Conservation (phyloP, 176 grass and related monocot species). For the Alloteropsis semialata region DNA sequence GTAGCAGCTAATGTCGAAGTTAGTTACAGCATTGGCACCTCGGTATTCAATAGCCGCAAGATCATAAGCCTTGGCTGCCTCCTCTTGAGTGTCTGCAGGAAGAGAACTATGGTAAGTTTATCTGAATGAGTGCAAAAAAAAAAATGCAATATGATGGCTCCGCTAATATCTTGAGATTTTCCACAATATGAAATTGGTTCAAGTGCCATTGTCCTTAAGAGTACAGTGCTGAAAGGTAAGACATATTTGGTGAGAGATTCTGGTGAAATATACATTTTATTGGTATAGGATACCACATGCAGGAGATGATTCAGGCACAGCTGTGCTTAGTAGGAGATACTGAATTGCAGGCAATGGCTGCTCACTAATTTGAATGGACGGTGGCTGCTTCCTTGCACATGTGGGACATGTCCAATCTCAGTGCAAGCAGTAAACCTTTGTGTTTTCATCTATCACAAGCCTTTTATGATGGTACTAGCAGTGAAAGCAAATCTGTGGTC, state of each 20-base stretch:
- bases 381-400: slow-evolving; percentile 14
- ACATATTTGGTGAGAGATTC: background rate
- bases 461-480: background rate
- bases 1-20: slow-evolving; percentile 84
- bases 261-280: background rate
- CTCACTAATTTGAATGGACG: background rate
- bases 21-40: slow-evolving; percentile 78
- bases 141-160: background rate
- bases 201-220: background rate
- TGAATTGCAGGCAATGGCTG: slow-evolving; percentile 17
- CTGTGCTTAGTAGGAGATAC: background rate
- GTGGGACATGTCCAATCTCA: background rate
- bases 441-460: background rate
- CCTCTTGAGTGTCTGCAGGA: slow-evolving; percentile 77
- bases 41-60: slow-evolving; percentile 88
- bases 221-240: background rate
- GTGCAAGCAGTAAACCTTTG: background rate
- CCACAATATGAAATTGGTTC: background rate
- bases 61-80: slow-evolving; percentile 95
- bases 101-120: background rate
- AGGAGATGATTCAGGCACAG: background rate
- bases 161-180: background rate
- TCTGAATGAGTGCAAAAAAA: background rate
- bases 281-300: background rate
- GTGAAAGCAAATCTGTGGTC: slow-evolving; percentile 19